phyloP scores from a whole-genome alignment of 805 yeast genomes.

The Lipomyces kockii region DNA sequence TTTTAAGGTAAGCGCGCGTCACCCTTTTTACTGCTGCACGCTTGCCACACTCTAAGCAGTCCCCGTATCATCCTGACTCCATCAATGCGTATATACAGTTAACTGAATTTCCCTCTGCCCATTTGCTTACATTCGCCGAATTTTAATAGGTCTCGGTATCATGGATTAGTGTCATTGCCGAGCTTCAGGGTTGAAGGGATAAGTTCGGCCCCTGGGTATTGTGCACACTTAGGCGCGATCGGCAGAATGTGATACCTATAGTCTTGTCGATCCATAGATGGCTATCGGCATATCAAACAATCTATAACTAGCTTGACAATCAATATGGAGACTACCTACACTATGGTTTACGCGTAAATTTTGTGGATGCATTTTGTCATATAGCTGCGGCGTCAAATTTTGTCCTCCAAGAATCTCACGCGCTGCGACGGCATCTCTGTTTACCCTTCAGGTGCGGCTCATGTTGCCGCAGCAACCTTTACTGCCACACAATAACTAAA shows the following conservation, averaged over 20 bases:
- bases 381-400: too few relatives aligned
- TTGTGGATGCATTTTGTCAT: background rate
- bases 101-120: background rate
- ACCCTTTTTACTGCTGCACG: background rate
- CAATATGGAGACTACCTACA: background rate
- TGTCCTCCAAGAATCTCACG: too few relatives aligned
- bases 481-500: background rate
- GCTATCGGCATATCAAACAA: background rate
- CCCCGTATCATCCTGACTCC: background rate
- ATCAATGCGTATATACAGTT: background rate
- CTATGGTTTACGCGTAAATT: background rate
- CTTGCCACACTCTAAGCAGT: background rate
- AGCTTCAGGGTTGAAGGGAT: background rate
- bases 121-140: background rate
- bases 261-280: background rate
- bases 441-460: background rate
- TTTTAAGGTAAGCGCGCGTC: background rate
- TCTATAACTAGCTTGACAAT: background rate
- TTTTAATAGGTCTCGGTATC: background rate
- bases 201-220: too few relatives aligned
- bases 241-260: background rate
- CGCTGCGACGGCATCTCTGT: too few relatives aligned
- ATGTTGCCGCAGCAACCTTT: background rate
- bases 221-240: too few relatives aligned
- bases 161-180: background rate